Evolutionary conservation across 306 rosid genomes (phyloP).

Genomic region (Urtica urens): DNA sequence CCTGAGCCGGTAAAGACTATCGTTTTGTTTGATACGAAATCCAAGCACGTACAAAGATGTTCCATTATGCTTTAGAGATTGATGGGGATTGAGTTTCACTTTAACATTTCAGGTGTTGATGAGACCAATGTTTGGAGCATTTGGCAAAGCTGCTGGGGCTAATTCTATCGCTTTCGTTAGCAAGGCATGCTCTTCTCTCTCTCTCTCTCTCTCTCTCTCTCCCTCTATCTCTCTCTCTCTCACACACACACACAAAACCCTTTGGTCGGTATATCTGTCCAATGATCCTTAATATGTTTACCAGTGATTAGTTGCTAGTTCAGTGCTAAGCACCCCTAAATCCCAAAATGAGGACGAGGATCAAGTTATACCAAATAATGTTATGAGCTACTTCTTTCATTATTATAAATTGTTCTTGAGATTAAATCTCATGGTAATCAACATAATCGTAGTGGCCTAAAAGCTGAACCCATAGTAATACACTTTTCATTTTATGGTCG

Average conservation of each 20-base stretch:
- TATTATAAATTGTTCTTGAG: too few relatives aligned
- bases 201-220: conserved; percentile 12
- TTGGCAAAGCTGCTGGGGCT: conserved; percentile 71
- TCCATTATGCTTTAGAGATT: conserved; percentile 7
- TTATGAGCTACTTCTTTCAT: too few relatives aligned
- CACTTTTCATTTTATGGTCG: too few relatives aligned
- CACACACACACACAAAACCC: not conserved
- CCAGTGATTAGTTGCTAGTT: too few relatives aligned
- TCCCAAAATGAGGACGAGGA: too few relatives aligned
- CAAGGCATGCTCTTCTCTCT: conserved; percentile 42
- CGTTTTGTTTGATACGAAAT: not conserved
- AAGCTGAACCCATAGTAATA: too few relatives aligned
- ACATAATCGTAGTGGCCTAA: too few relatives aligned
- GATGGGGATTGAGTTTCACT: not conserved
- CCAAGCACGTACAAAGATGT: not conserved
- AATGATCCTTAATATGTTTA: too few relatives aligned
- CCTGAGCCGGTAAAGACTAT: conserved; percentile 75
- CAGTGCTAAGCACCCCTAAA: too few relatives aligned
- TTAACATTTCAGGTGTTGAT: conserved; percentile 43
- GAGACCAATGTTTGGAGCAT: conserved; percentile 90
- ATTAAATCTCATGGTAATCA: too few relatives aligned
- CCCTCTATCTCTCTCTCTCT: not conserved
- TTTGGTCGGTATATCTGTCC: too few relatives aligned
- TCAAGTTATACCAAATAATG: too few relatives aligned
- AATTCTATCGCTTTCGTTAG: conserved; percentile 86